Evolutionary conservation across 495 filamentous ascomycete genomes (phyloP).

Genomic region (Neurospora hispaniola): DNA sequence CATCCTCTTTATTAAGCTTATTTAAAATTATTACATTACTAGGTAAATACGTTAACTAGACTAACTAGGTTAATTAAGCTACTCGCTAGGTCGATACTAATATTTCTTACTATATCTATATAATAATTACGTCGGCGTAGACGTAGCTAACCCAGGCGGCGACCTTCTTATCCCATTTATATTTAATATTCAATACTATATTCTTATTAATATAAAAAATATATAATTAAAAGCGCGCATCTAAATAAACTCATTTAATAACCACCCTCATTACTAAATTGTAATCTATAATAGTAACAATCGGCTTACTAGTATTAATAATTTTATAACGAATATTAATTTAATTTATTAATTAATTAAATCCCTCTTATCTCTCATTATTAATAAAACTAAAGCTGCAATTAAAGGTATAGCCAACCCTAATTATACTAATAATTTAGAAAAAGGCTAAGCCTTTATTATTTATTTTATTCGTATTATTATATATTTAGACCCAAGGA

Average conservation of each 20-base stretch:
- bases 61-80: background rate
- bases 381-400: background rate
- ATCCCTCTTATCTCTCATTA: background rate
- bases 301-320: background rate
- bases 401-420: background rate
- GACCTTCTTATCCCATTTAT: background rate
- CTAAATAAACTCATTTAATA: background rate
- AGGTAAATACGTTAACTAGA: too few relatives aligned
- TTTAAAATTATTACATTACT: background rate
- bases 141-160: too few relatives aligned
- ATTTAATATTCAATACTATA: background rate
- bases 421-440: background rate
- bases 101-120: too few relatives aligned
- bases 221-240: background rate
- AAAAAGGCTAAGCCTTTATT: slow-evolving; percentile 1
- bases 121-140: too few relatives aligned
- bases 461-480: background rate
- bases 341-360: background rate
- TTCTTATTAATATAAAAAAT: background rate
- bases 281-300: background rate
- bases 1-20: background rate
- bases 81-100: background rate
- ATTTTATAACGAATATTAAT: background rate
- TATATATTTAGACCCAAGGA: background rate
- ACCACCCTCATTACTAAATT: background rate